A percentile compares a stretch with the other conserved stretches of the same genome.
phyloP scores from a whole-genome alignment of 2,329 filamentous ascomycete genomes.

The Colletotrichum gloeosporioides region DNA sequence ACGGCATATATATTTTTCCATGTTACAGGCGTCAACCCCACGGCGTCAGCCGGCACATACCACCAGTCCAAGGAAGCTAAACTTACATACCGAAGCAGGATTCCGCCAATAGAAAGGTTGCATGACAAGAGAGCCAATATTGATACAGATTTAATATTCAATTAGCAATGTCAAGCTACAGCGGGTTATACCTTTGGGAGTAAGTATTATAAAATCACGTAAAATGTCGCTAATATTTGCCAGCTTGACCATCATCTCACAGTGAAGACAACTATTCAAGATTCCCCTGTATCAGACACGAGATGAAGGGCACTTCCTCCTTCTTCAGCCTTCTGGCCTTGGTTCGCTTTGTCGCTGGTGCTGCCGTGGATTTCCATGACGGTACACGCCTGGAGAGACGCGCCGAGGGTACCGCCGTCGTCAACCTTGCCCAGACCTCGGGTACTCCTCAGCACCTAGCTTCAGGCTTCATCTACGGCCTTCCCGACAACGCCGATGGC shows the following conservation, averaged over 20 bases:
- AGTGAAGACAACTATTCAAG: background rate
- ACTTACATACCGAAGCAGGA: background rate
- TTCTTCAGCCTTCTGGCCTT: background rate
- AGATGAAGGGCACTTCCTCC: background rate
- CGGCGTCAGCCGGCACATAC: rapidly evolving
- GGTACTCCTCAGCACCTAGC: background rate
- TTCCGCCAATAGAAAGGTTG: background rate
- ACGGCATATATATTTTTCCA: background rate
- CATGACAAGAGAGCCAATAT: background rate
- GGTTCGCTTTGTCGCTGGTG: background rate
- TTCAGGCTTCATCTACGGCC: background rate
- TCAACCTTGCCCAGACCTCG: background rate
- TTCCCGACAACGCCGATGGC: background rate
- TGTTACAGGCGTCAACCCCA: background rate
- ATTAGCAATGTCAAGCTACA: background rate
- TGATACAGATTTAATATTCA: too few species aligned
- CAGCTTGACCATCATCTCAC: background rate
- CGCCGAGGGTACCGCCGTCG: background rate
- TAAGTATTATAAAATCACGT: background rate
- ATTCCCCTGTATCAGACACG: background rate
- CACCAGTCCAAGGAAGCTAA: background rate
- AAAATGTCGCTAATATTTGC: background rate
- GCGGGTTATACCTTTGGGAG: rapidly evolving
- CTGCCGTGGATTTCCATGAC: background rate
- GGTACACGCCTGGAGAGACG: background rate